Evolutionary conservation across 2,329 filamentous ascomycete genomes (phyloP), one percentile per base, ranked within the genome.

Genomic region (Aphanocladium album): DNA sequence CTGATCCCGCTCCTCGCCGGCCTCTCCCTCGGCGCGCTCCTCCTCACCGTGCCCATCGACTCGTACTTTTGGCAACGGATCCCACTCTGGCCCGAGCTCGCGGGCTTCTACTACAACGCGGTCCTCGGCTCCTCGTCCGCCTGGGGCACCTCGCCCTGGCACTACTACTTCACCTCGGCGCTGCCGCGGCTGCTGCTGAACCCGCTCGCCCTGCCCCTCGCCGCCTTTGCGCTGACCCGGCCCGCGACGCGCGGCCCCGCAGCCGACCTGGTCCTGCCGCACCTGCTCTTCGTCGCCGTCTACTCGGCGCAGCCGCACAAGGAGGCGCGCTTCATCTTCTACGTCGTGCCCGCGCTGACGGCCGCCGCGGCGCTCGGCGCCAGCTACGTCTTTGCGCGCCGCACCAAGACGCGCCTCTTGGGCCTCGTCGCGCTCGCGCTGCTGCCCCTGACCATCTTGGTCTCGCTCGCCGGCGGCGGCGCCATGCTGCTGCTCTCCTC

Each of bases 291-390:
- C 72, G 80, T 96, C 21, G 82, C 82, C 5, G 73, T 96, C 47
- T 98, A 96, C 79, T 96, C 91, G 64, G 68, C 91, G 55, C 89
- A 96, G 63, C 93, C 93, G 0, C 95, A 99, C 77, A 99, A 99
- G 72, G 95, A 99, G 76, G 89, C 92, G 72, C 89, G 95, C 19
- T 99, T 99, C 79, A 88, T 99, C 67, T 86, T 98, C 68, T 98
- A 98, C 75, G 82, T 86, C 57, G 81, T 96, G 25, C 95, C 95
- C 0, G 81, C 88, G 0, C 77, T 98, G 33, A 96, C 93, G 0
- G 89, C 88, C 12, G 83, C 88, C 2, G 88, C 91, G 0, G 87
- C 91, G 3, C 80, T 91, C 5, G 88, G 87, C 21, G 90, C 91
- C 16, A 83, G 85, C 60, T 88, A 86, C 73, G 76, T 96, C 64